Evolutionary conservation across 2,329 filamentous ascomycete genomes (phyloP), one percentile per base, ranked within the genome.

Genomic region (Huntiella omanensis): DNA sequence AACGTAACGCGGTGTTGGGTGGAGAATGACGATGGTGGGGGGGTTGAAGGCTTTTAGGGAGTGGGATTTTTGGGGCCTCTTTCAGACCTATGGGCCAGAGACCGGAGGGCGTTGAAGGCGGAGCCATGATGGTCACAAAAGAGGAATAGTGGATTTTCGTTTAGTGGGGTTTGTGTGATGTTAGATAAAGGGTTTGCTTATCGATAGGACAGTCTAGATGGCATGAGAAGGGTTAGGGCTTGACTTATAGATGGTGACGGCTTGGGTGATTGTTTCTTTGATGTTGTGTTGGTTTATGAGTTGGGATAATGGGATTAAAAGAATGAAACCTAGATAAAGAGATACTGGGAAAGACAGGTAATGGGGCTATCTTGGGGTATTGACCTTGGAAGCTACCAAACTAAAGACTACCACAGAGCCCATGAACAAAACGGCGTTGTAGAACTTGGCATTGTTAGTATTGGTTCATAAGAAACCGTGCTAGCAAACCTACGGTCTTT

Each of bases 351-450:
- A 17, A 7, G 11, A 34, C 35, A 11, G 39, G 33, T 17, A 10
- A 12, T 15, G 4, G 2, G 7, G 11, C 12, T 47, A 65, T 56
- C 60, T 62, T 22, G 58, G 56, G 19, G 69, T 70, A 52, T 77
- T 76, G 71, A 95, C 82, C 54, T 81, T 80, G 58, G 98, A 91
- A 22, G 88, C 91, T 51, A 91, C 78, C 50, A 98, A 66, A 59
- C 88, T 93, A 66, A 96, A 95, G 50, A 94, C 77, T 5, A 88
- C 86, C 17, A 98, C 83, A 0, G 91, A 95, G 17, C 87, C 91
- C 70, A 98, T 88, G 65, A 96, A 98, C 2, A 96, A 68, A 1
- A 95, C 86, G 0, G 93, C 76, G 57, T 98, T 96, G 64, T 98
- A 98, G 61, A 98, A 98, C 91, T 94, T 56, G 12, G 6, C 13